phyloP scores from a whole-genome alignment of 1,284 basidiomycete species.

The Apiotrichum gracile region DNA sequence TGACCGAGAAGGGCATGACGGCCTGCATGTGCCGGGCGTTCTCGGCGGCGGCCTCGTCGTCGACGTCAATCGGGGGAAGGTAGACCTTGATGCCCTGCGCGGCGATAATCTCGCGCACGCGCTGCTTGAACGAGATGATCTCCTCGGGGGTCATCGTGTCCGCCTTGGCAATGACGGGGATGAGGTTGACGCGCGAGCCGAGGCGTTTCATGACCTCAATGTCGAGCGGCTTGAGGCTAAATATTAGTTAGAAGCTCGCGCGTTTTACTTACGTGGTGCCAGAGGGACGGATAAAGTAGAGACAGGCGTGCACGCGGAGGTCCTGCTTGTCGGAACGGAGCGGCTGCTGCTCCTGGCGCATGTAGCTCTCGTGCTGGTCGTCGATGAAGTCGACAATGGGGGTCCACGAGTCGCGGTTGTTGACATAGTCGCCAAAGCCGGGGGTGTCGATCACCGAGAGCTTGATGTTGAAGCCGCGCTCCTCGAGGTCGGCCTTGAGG shows the following conservation, averaged over 20 bases:
- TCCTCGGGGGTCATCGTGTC: conserved; percentile 94
- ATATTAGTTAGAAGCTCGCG: not conserved
- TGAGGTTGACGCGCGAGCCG: conserved; percentile 90
- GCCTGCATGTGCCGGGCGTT: conserved; percentile 77
- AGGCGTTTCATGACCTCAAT: conserved; percentile 99
- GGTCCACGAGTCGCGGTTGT: conserved; percentile 97
- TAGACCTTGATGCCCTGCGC: conserved; percentile 95
- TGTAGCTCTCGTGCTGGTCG: conserved; percentile 98
- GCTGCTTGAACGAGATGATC: conserved; percentile 84
- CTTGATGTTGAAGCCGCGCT: conserved; percentile 99
- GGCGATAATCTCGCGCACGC: conserved; percentile 81
- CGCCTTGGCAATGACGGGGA: conserved; percentile 95
- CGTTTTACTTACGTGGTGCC: conserved; percentile 74
- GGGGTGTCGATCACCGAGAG: conserved; percentile 98
- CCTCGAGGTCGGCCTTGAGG: conserved; percentile 94
- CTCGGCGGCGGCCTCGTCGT: conserved; percentile 82
- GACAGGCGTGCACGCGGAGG: conserved; percentile 89
- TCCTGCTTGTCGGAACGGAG: conserved; percentile 88
- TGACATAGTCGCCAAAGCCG: conserved; percentile 98
- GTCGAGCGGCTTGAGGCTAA: conserved; percentile 89
- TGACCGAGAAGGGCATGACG: conserved; percentile 97
- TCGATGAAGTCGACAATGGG: conserved; percentile 99
- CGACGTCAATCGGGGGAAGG: conserved; percentile 82
- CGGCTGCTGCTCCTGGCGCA: conserved; percentile 99
- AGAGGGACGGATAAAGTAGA: conserved; percentile 95